phyloP scores from a whole-genome alignment of 345 rosid species.

The Eucalyptus viminalis region DNA sequence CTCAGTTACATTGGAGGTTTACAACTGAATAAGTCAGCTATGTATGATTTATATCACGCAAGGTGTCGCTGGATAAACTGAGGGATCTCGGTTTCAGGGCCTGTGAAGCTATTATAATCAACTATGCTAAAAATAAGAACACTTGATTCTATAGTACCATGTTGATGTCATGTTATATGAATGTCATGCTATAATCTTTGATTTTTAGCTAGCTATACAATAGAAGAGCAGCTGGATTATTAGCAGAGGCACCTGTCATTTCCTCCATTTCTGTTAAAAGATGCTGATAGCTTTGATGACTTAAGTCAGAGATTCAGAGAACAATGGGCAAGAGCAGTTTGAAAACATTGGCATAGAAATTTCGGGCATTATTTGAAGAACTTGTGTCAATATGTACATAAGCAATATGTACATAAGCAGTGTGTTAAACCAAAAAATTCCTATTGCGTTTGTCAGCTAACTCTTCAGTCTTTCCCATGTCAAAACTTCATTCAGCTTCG shows the following conservation, averaged over 20 bases:
- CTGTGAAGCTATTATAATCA: background rate
- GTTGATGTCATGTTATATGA: background rate
- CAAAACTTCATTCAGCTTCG: slow-evolving; percentile 7
- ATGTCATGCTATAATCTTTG: background rate
- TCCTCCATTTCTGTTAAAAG: background rate
- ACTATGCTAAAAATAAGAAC: background rate
- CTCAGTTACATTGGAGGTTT: background rate
- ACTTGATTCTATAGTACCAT: background rate
- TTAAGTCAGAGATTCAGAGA: background rate
- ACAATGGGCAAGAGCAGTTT: background rate
- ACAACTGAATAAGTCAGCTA: background rate
- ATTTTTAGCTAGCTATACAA: background rate
- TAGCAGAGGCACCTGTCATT: background rate
- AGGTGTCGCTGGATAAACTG: background rate
- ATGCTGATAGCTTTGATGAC: background rate
- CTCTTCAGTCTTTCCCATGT: background rate
- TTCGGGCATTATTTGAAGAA: background rate
- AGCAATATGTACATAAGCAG: background rate
- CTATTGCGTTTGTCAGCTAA: background rate
- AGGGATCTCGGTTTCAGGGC: background rate
- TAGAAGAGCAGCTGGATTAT: background rate
- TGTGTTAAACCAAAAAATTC: background rate
- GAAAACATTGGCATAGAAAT: background rate
- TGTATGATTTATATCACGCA: background rate
- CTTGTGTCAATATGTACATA: background rate